Base-by-base conservation (phyloP, 2,329 filamentous ascomycete genomes). In the Colletotrichum nymphaeae region DNA sequence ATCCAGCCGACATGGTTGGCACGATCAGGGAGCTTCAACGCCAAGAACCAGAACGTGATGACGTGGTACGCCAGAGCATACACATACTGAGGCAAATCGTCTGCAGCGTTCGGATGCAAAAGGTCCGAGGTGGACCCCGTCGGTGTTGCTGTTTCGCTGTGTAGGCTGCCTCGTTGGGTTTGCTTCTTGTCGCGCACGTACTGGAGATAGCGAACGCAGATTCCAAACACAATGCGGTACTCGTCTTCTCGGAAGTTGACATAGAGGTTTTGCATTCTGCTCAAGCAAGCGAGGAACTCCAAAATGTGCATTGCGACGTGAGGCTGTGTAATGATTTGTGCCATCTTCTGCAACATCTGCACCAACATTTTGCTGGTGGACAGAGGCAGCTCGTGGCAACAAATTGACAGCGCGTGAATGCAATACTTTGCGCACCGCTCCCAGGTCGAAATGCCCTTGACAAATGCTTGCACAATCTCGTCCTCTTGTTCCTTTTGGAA, bases 1-100 rank as follows among this genome's bases (percentile, higher is more conserved):
- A 99, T 98, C 94, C 95, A 98, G 32, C 92, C 91, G 64, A 98
- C 95, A 76, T 97, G 93, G 74, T 91, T 94, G 42, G 93, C 90
- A 63, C 97, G 92, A 80, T 98, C 95, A 49, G 93, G 90, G 64
- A 98, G 88, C 79, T 95, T 96, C 77, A 99, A 82, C 1, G 95
- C 94, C 77, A 99, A 88, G 80, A 98, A 99, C 97, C 97, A 99
- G 80, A 97, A 98, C 1, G 95, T 93, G 76, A 99, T 95, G 77
- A 98, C 95, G 80, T 98, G 95, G 80, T 98, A 98, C 9, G 96
- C 96, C 65, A 98, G 86, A 1, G 95, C 94, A 81, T 97, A 97
- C 30, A 99, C 94, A 80, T 99, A 99, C 81, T 97, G 94, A 5
- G 95, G 95, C 63, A 98, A 87, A 76, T 97, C 94, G 74, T 97